Evolutionary conservation across 148 eudicot species (phyloP).

Genomic region (Cornus controversa): DNA sequence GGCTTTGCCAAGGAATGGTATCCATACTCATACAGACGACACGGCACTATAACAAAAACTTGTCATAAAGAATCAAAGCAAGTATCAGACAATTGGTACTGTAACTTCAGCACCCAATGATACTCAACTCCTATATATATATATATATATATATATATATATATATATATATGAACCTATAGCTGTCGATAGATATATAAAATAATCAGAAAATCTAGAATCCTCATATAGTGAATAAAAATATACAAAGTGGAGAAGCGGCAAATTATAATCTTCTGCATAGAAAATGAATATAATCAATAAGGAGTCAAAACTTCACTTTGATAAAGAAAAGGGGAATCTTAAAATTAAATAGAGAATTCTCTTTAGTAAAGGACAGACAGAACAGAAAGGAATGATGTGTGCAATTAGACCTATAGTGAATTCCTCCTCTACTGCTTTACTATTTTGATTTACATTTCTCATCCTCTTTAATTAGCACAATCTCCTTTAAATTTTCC

Average conservation of each 20-base stretch:
- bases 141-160: not conserved
- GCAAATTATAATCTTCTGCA: not conserved
- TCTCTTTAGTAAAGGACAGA: not conserved
- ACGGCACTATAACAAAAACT: not conserved
- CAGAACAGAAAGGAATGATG: conserved; percentile 2
- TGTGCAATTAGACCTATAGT: conserved; percentile 8
- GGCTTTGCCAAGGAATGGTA: not conserved
- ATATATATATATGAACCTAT: not conserved
- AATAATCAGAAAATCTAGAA: not conserved
- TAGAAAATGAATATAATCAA: not conserved
- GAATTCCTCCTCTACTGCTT: conserved; percentile 16
- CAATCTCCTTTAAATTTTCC: not conserved
- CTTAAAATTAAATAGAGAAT: conserved; percentile 17
- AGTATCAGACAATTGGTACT: not conserved
- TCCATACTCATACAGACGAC: not conserved
- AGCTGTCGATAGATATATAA: not conserved
- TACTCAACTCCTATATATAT: not conserved
- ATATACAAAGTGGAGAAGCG: not conserved
- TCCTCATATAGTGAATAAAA: not conserved
- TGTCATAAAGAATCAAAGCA: not conserved
- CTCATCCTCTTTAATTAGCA: conserved; percentile 16
- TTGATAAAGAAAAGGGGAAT: conserved; percentile 30
- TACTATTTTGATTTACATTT: conserved; percentile 23
- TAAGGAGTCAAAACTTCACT: conserved; percentile 13
- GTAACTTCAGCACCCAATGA: not conserved